Evolutionary conservation across 768 basidiomycete species (phyloP).

Genomic region (Boletus sp.): DNA sequence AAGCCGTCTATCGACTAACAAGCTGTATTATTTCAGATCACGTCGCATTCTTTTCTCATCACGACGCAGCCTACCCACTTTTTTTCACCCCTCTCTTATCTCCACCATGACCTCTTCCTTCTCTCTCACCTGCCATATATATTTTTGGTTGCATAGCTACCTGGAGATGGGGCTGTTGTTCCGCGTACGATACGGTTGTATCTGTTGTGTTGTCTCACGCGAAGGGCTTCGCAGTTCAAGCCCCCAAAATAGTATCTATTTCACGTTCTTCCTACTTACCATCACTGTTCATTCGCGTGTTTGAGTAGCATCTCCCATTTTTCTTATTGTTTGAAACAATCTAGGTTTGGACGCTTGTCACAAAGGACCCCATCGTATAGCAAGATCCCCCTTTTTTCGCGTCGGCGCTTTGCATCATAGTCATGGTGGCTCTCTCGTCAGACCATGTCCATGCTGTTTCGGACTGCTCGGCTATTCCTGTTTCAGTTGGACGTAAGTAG

Average conservation of each 20-base stretch:
- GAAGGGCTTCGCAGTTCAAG: slow-evolving; percentile 53
- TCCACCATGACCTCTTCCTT: neutral
- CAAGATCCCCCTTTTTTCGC: neutral
- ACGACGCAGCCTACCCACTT: neutral
- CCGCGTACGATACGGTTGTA: slow-evolving; percentile 21
- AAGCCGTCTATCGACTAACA: slow-evolving; percentile 3
- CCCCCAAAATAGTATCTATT: slow-evolving; percentile 38
- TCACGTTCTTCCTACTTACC: neutral
- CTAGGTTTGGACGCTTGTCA: neutral
- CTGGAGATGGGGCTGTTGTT: slow-evolving; percentile 9
- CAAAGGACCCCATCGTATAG: neutral
- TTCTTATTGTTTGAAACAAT: neutral
- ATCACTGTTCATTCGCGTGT: neutral
- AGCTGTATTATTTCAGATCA: slow-evolving; percentile 20
- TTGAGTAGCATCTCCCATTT: neutral
- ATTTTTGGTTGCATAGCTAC: slow-evolving; percentile 30
- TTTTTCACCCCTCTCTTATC: neutral
- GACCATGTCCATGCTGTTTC: no score
- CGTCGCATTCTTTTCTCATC: slow-evolving; percentile 7
- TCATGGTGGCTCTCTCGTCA: no score
- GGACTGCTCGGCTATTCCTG: no score
- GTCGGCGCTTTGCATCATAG: no score
- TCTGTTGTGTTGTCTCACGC: slow-evolving; percentile 32
- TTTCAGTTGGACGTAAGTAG: no score
- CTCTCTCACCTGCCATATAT: slow-evolving; percentile 29